These are phyloP conservation scores for Globisporangium echinulatum DNA, from an alignment of 352 stramenopile genomes.

Conservation along the genomic window DNA sequence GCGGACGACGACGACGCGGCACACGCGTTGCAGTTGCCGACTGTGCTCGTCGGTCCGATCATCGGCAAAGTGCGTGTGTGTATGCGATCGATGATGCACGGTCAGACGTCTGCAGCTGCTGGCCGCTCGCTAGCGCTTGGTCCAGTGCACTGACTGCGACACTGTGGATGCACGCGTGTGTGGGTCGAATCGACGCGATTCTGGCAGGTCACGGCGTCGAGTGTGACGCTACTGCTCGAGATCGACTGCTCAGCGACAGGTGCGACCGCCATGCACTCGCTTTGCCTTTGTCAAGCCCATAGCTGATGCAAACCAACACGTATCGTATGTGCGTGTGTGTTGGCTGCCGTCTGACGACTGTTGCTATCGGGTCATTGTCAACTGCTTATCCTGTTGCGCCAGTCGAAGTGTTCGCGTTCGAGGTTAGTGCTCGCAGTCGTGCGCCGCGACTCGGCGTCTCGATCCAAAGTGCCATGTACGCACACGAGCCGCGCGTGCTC, in stretches of 20 bases:
- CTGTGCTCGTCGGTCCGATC: conserved; percentile 33
- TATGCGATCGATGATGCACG: neutral
- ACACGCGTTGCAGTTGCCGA: conserved; percentile 11
- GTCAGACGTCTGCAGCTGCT: neutral
- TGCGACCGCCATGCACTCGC: neutral
- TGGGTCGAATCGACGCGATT: no score
- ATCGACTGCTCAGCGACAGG: conserved; percentile 16
- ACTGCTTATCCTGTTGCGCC: neutral
- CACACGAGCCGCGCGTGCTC: conserved; percentile 14
- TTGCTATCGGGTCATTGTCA: no score
- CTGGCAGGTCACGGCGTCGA: conserved; percentile 15
- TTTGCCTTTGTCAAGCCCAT: neutral
- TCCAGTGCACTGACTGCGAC: neutral
- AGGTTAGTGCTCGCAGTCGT: neutral
- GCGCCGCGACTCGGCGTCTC: neutral
- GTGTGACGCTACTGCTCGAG: conserved; percentile 32
- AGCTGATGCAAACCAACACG: neutral
- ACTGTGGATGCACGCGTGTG: neutral
- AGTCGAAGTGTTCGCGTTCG: conserved; percentile 35
- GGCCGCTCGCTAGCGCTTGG: no score
- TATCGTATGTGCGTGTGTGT: no score
- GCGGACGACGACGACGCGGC: conserved; percentile 14
- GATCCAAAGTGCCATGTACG: neutral
- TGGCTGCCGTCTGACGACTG: no score
- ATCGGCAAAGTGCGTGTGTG: conserved; percentile 21